A percentile compares a stretch with the other conserved stretches of the same genome.
Conservation (phyloP, 106 monocot species). For the Hemerocallis citrina region DNA sequence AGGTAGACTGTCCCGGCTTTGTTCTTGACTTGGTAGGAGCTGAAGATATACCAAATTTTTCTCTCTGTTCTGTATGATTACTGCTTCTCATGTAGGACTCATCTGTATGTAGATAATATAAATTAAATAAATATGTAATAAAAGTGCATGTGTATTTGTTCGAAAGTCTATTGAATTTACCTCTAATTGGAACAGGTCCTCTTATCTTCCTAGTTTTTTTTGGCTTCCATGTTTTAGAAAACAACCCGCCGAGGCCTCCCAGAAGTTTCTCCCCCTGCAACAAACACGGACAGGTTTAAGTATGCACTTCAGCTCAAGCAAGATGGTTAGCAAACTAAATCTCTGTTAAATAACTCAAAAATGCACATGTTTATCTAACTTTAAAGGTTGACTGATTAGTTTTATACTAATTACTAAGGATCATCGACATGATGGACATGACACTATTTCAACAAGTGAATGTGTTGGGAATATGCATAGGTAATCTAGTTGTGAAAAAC, state of each 20-base stretch:
- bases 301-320: too few relatives aligned
- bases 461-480: too few relatives aligned
- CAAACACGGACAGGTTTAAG: background rate
- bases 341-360: too few relatives aligned
- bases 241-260: constrained; percentile 69
- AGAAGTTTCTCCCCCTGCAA: constrained; percentile 69
- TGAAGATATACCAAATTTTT: constrained; percentile 26
- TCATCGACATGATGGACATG: too few relatives aligned
- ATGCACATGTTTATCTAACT: too few relatives aligned
- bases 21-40: constrained; percentile 13
- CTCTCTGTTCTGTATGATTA: constrained; percentile 25
- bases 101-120: constrained; percentile 10
- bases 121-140: background rate
- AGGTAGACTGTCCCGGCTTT: constrained; percentile 15
- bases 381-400: too few relatives aligned
- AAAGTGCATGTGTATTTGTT: background rate
- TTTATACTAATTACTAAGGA: too few relatives aligned
- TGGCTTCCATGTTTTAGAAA: constrained; percentile 75
- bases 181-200: constrained; percentile 42
- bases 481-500: too few relatives aligned
- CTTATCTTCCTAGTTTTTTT: constrained; percentile 50
- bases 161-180: constrained; percentile 12
- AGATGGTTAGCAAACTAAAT: too few relatives aligned
- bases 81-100: constrained; percentile 31
- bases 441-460: too few relatives aligned